phyloP scores from a whole-genome alignment of 163 green algal species.

The Volvox carteri region DNA sequence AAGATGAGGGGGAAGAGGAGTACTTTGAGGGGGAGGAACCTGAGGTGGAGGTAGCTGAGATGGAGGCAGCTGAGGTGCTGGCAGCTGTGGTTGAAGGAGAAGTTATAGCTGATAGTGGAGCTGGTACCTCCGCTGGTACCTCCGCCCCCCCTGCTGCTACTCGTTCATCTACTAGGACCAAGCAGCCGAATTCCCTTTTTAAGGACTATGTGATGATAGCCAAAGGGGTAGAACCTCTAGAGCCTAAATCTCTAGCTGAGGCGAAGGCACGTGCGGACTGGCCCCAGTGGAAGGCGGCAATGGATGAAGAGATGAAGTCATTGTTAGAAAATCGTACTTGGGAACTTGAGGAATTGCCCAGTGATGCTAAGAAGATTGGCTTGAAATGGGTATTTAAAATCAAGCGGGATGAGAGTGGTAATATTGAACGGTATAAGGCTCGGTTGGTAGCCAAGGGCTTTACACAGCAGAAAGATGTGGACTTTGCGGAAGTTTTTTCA shows the following conservation, averaged over 20 bases:
- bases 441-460: too few relatives aligned
- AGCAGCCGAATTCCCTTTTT: too few relatives aligned
- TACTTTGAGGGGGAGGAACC: not conserved
- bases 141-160: not conserved
- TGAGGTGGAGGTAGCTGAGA: too few relatives aligned
- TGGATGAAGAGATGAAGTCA: too few relatives aligned
- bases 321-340: not conserved
- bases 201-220: not conserved
- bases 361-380: slow-evolving; percentile 68
- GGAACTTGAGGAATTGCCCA: not conserved
- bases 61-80: too few relatives aligned
- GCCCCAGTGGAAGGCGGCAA: not conserved
- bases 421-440: not conserved
- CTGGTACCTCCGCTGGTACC: too few relatives aligned
- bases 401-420: not conserved
- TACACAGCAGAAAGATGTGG: too few relatives aligned
- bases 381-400: slow-evolving; percentile 17
- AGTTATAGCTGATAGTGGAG: too few relatives aligned
- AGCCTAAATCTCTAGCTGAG: not conserved
- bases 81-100: too few relatives aligned
- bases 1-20: not conserved
- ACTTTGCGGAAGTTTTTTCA: too few relatives aligned
- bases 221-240: not conserved
- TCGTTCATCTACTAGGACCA: not conserved
- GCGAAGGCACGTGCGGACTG: not conserved